Evolutionary conservation across 768 basidiomycete species (phyloP).

Genomic region (Boletus reticuloceps): DNA sequence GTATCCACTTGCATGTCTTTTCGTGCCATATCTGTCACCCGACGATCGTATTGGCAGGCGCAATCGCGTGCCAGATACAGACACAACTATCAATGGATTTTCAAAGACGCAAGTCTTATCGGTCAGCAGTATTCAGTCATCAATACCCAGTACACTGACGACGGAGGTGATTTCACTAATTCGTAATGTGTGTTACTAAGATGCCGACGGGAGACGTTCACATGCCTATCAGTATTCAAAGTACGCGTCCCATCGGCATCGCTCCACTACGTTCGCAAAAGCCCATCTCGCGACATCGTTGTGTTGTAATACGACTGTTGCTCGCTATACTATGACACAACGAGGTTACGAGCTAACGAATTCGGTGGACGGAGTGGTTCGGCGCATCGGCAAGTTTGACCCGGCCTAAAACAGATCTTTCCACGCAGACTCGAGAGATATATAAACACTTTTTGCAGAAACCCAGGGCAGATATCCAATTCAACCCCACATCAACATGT

Average conservation of each 20-base stretch:
- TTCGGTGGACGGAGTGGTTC: background rate
- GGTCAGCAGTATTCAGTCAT: background rate
- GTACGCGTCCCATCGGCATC: background rate
- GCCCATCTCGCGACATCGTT: background rate
- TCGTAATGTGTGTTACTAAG: background rate
- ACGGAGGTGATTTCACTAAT: background rate
- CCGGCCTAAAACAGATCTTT: background rate
- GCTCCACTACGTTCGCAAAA: no score
- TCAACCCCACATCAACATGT: conserved; percentile 34
- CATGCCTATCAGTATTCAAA: background rate
- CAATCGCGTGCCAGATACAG: background rate
- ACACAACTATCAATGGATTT: background rate
- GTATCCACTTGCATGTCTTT: no score
- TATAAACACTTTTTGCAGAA: conserved; percentile 13
- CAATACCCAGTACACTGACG: background rate
- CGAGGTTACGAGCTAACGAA: background rate
- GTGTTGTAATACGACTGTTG: no score
- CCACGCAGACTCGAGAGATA: background rate
- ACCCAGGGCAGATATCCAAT: background rate
- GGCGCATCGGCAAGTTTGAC: background rate
- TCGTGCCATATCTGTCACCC: no score
- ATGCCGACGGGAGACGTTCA: background rate
- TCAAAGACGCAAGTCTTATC: no score
- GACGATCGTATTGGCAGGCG: no score
- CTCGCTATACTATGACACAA: background rate